Conservation (phyloP, 2,329 filamentous ascomycete species). For the Aspergillus fijiensis region DNA sequence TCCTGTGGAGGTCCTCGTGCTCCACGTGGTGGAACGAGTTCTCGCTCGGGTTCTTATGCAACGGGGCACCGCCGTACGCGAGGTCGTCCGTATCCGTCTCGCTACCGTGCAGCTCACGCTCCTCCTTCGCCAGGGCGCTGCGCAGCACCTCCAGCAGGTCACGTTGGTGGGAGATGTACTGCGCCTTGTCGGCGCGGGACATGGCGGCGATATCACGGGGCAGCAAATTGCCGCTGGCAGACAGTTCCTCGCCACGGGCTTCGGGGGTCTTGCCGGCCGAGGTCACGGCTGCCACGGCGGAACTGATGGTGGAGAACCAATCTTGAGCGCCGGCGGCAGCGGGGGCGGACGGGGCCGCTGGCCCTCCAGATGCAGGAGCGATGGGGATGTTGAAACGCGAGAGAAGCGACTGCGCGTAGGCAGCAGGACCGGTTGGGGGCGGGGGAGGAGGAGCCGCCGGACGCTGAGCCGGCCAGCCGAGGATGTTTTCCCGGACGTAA, state of each 20-base stretch:
- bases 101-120: slow-evolving; percentile 55
- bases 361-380: slow-evolving; percentile 55
- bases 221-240: slow-evolving; percentile 63
- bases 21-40: slow-evolving; percentile 88
- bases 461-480: slow-evolving; percentile 69
- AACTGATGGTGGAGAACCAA: slow-evolving; percentile 74
- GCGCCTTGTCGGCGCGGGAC: slow-evolving; percentile 63
- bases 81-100: slow-evolving; percentile 34
- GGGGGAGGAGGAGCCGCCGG: slow-evolving; percentile 50
- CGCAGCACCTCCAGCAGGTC: slow-evolving; percentile 74
- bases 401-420: slow-evolving; percentile 78
- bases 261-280: slow-evolving; percentile 39
- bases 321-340: slow-evolving; percentile 54
- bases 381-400: slow-evolving; percentile 81
- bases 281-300: slow-evolving; percentile 66
- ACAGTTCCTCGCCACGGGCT: slow-evolving; percentile 51
- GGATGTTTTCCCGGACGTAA: slow-evolving; percentile 68
- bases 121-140: slow-evolving; percentile 76
- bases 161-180: slow-evolving; percentile 75
- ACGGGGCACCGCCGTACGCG: slow-evolving; percentile 39
- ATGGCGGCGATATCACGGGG: slow-evolving; percentile 66
- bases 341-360: slow-evolving; percentile 50
- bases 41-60: slow-evolving; percentile 82
- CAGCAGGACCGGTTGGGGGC: slow-evolving; percentile 42
- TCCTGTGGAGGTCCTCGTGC: slow-evolving; percentile 58